Percentiles rank a stretch among this genome's conserved stretches.
Conservation (phyloP, 345 rosid genomes). For the Erysimum cheiranthoides region DNA sequence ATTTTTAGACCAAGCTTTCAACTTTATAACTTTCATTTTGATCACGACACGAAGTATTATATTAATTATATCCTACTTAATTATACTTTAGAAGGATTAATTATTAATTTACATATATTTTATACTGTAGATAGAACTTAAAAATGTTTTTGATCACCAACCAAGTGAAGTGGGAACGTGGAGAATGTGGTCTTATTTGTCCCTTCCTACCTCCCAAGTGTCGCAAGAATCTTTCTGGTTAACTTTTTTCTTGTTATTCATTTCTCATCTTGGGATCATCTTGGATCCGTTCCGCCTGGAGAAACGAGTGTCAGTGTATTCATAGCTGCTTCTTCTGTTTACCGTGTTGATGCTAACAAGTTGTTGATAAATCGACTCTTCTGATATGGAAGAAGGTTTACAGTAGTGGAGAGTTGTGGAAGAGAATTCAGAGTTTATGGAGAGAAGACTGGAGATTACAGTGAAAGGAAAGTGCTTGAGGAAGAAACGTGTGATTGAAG, state of each 20-base stretch:
- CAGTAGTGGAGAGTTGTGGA: too few relatives aligned
- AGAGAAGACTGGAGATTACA: too few relatives aligned
- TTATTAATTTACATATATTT: not conserved
- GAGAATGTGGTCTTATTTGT: constrained; percentile 23
- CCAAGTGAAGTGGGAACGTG: constrained; percentile 30
- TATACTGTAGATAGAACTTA: not conserved
- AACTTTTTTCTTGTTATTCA: not conserved
- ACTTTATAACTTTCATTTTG: constrained; percentile 8
- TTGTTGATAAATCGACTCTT: too few relatives aligned
- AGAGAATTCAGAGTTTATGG: too few relatives aligned
- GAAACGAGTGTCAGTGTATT: not conserved
- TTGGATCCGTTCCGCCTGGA: not conserved
- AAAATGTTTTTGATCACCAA: constrained; percentile 15
- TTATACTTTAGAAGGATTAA: too few relatives aligned
- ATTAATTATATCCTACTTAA: too few relatives aligned
- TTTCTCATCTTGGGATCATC: not conserved
- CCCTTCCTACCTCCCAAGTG: constrained; percentile 13
- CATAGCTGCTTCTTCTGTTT: not conserved
- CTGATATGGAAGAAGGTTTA: too few relatives aligned
- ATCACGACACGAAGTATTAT: not conserved
- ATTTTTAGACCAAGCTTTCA: constrained; percentile 26
- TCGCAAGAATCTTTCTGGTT: not conserved
- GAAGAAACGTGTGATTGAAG: too few relatives aligned
- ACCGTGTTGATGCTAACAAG: too few relatives aligned
- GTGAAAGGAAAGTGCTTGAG: too few relatives aligned